Evolutionary conservation across 768 basidiomycete genomes (phyloP).

Genomic region (Phylloporus arenicola): DNA sequence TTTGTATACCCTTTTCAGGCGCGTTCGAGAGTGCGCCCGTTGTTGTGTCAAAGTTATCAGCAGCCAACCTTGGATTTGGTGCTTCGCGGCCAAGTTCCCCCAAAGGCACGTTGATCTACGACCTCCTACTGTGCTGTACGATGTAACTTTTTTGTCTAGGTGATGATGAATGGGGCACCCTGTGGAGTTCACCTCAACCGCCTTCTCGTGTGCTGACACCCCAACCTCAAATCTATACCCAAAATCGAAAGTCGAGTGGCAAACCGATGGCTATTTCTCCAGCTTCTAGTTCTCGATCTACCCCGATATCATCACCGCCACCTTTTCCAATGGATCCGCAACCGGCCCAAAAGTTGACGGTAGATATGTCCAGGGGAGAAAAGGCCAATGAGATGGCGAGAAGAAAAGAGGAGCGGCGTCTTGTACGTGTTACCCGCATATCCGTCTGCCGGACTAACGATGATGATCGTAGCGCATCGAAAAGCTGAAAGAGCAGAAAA

Average conservation of each 20-base stretch:
- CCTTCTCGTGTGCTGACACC: conserved; percentile 18
- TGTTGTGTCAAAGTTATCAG: conserved; percentile 21
- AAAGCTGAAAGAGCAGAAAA: conserved; percentile 77
- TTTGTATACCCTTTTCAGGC: conserved; percentile 36
- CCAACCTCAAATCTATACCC: conserved; percentile 9
- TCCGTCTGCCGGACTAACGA: neutral
- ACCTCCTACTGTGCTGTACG: neutral
- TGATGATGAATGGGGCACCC: conserved; percentile 19
- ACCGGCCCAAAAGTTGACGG: conserved; percentile 28
- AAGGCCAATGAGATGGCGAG: conserved; percentile 90
- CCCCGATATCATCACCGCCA: conserved; percentile 23
- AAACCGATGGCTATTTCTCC: conserved; percentile 9
- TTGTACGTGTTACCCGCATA: conserved; percentile 42
- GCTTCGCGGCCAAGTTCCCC: conserved; percentile 11
- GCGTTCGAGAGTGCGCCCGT: conserved; percentile 64
- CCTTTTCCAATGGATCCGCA: conserved; percentile 10
- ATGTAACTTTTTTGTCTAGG: neutral
- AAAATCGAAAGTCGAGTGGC: conserved; percentile 3
- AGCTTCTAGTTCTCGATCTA: conserved; percentile 18
- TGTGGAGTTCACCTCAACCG: conserved; percentile 18
- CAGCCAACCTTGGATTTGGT: conserved; percentile 25
- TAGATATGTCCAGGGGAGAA: conserved; percentile 76
- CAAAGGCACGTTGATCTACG: conserved; percentile 3
- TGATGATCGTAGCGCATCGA: conserved; percentile 56
- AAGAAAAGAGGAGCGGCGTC: conserved; percentile 87